Conservation (phyloP, 192 early-diverging fungal genomes). For the Podila verticillata region DNA sequence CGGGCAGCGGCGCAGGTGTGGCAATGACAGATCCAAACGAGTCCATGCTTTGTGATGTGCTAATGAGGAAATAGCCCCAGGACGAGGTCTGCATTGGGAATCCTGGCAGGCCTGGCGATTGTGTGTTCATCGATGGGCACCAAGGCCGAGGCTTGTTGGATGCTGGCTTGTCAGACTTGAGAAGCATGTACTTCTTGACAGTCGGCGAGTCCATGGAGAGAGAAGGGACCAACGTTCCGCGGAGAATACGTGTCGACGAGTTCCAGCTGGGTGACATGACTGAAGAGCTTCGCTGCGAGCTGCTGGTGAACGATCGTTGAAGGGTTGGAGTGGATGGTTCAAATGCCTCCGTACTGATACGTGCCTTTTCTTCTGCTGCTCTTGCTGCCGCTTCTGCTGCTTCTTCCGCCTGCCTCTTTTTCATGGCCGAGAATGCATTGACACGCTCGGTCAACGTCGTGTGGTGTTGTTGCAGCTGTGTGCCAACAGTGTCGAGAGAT, state of each 20-base stretch:
- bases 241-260: conserved; percentile 19
- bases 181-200: conserved; percentile 30
- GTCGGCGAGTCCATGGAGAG: conserved; percentile 30
- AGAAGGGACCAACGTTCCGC: conserved; percentile 25
- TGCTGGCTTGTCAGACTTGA: conserved; percentile 27
- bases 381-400: conserved; percentile 16
- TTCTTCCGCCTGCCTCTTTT: conserved; percentile 3
- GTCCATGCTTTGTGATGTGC: conserved; percentile 9
- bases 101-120: conserved; percentile 37
- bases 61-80: conserved; percentile 39
- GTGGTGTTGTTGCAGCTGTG: conserved; percentile 28
- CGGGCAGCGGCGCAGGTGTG: conserved; percentile 21
- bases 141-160: conserved; percentile 32
- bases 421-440: conserved; percentile 8
- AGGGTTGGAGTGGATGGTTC: not conserved
- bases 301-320: conserved; percentile 10
- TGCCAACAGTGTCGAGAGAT: conserved; percentile 27
- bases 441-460: conserved; percentile 15
- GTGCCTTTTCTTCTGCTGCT: conserved; percentile 10
- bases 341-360: not conserved
- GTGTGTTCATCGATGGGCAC: conserved; percentile 21
- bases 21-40: conserved; percentile 24
- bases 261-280: conserved; percentile 12
- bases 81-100: conserved; percentile 33
- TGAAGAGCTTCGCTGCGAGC: conserved; percentile 9